Evolutionary conservation across 441 rosid genomes (phyloP).

Genomic region (Croton setiger): DNA sequence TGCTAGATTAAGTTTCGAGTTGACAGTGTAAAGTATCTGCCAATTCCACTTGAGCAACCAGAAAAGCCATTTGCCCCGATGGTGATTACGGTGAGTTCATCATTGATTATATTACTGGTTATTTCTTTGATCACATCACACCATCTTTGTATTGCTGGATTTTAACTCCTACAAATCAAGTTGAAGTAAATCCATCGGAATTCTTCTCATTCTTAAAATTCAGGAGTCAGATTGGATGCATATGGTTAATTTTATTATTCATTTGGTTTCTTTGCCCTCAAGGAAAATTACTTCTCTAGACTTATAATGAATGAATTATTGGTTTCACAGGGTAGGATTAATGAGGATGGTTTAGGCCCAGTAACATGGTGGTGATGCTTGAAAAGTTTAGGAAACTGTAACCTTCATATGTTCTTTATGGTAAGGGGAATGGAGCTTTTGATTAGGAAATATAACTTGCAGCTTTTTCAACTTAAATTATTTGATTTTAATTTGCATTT

Average conservation of each 20-base stretch:
- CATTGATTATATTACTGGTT: constrained; percentile 4
- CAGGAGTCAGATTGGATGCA: neutral
- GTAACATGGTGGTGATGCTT: constrained; percentile 66
- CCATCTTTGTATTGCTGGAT: neutral
- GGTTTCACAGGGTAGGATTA: constrained; percentile 54
- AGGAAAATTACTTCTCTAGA: neutral
- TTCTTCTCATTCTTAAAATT: neutral
- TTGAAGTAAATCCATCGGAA: neutral
- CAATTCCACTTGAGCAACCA: constrained; percentile 62
- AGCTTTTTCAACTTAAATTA: too few relatives aligned
- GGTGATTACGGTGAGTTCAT: constrained; percentile 67
- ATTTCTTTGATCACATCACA: neutral
- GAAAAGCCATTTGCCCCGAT: constrained; percentile 88
- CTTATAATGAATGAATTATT: neutral
- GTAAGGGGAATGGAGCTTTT: neutral
- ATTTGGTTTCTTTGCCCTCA: neutral
- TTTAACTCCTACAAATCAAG: neutral
- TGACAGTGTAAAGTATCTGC: constrained; percentile 46
- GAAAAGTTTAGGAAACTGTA: neutral
- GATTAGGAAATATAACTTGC: too few relatives aligned
- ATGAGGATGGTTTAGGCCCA: constrained; percentile 75
- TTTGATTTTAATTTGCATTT: too few relatives aligned
- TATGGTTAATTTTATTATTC: neutral
- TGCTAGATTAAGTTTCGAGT: constrained; percentile 79
- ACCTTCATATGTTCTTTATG: neutral